Evolutionary conservation across 1,284 basidiomycete species (phyloP).

Genomic region (Rhodotorula sp.): DNA sequence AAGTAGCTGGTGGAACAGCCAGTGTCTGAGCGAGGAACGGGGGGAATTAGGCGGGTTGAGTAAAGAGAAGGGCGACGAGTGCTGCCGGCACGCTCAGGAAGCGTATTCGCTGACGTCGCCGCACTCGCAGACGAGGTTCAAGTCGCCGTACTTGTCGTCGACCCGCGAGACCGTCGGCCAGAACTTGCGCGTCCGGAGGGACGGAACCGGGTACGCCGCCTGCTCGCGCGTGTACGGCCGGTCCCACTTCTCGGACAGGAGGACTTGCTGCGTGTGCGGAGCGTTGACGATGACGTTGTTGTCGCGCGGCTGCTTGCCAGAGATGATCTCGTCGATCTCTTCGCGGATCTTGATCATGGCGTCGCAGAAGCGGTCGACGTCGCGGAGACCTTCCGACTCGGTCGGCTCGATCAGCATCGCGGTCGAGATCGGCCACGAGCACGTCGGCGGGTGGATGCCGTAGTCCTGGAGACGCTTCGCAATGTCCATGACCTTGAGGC

Average conservation of each 20-base stretch:
- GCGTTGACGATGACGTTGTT: slow-evolving; percentile 93
- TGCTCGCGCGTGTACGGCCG: slow-evolving; percentile 82
- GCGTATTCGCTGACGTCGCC: slow-evolving; percentile 76
- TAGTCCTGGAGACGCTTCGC: slow-evolving; percentile 82
- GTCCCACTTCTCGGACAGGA: slow-evolving; percentile 77
- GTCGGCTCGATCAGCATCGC: slow-evolving; percentile 92
- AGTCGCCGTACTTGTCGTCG: slow-evolving; percentile 86
- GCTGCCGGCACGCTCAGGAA: no score
- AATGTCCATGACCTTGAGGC: slow-evolving; percentile 90
- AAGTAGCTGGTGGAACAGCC: neutral
- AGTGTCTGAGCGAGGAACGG: neutral
- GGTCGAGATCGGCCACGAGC: slow-evolving; percentile 90
- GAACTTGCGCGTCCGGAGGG: slow-evolving; percentile 81
- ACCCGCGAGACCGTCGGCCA: slow-evolving; percentile 88
- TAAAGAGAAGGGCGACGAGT: neutral
- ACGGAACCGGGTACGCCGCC: slow-evolving; percentile 79
- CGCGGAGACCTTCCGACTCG: slow-evolving; percentile 85
- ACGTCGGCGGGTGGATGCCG: slow-evolving; percentile 86
- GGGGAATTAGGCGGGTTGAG: no score
- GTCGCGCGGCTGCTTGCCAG: slow-evolving; percentile 78
- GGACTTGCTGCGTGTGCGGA: slow-evolving; percentile 79
- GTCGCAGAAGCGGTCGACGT: slow-evolving; percentile 90
- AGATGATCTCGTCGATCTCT: slow-evolving; percentile 84
- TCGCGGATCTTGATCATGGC: slow-evolving; percentile 93
- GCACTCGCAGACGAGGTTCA: slow-evolving; percentile 74